Evolutionary conservation across 2,329 filamentous ascomycete species (phyloP).

Genomic region (Colletotrichum ledebouriae): DNA sequence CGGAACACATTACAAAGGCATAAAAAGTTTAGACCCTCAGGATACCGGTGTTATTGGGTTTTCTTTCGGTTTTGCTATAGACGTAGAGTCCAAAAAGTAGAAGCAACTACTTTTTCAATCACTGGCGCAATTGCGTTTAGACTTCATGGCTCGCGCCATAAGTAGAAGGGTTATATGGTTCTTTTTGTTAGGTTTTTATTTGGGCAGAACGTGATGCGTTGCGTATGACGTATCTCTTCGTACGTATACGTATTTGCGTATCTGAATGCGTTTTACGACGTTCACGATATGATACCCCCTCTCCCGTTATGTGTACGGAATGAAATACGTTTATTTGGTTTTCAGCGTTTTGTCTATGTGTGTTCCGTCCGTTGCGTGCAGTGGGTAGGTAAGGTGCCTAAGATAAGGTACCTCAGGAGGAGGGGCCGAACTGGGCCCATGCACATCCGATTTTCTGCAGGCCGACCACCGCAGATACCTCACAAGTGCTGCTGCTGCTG

Average conservation of each 20-base stretch:
- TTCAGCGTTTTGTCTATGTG: conserved; percentile 43
- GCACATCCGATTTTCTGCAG: conserved; percentile 22
- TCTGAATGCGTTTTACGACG: conserved; percentile 31
- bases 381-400: neutral
- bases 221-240: conserved; percentile 30
- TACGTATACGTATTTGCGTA: conserved; percentile 35
- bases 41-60: conserved; percentile 29
- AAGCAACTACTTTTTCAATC: conserved; percentile 41
- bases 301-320: conserved; percentile 33
- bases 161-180: conserved; percentile 28
- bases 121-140: conserved; percentile 35
- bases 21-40: conserved; percentile 34
- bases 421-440: conserved; percentile 26
- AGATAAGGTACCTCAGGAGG: too few relatives aligned
- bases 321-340: conserved; percentile 44
- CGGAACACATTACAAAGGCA: conserved; percentile 31
- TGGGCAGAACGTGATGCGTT: conserved; percentile 38
- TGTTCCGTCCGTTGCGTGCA: conserved; percentile 21
- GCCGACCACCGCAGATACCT: conserved; percentile 4
- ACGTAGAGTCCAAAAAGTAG: conserved; percentile 36
- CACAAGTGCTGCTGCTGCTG: conserved; percentile 2
- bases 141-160: conserved; percentile 38
- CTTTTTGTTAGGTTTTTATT: conserved; percentile 21
- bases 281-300: conserved; percentile 41
- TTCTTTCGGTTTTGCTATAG: conserved; percentile 22